Evolutionary conservation across 306 rosid species (phyloP).

Genomic region (Hylodesmum podocarpum): DNA sequence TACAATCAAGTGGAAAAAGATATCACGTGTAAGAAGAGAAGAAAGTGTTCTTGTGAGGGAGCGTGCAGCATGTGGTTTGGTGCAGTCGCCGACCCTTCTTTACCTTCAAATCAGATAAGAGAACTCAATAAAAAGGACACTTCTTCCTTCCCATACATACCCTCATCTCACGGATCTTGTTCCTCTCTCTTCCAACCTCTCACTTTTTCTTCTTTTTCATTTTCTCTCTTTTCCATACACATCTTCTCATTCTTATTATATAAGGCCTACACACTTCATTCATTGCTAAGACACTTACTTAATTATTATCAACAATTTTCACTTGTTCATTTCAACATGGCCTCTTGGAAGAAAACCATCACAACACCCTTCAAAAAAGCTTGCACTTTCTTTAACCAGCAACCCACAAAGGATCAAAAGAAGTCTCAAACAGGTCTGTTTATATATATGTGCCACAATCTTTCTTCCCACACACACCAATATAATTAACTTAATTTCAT

Average conservation of each 20-base stretch:
- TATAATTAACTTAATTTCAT: too few relatives aligned
- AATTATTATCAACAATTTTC: too few relatives aligned
- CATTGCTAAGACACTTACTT: background rate
- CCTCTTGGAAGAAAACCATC: conserved; percentile 96
- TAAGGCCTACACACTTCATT: conserved; percentile 8
- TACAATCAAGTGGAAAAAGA: conserved; percentile 23
- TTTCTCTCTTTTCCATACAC: background rate
- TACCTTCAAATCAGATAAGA: conserved; percentile 33
- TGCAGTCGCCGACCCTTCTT: conserved; percentile 53
- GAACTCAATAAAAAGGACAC: conserved; percentile 41
- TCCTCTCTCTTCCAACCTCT: conserved; percentile 27
- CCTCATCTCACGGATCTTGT: conserved; percentile 95
- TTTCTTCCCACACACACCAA: too few relatives aligned
- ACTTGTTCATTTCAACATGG: too few relatives aligned
- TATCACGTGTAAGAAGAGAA: conserved; percentile 37
- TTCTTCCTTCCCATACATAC: conserved; percentile 44
- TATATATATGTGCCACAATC: too few relatives aligned
- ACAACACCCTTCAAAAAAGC: conserved; percentile 85
- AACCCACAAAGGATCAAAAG: conserved; percentile 60
- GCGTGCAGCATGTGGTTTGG: conserved; percentile 82
- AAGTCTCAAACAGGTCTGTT: conserved; percentile 67
- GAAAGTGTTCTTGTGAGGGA: conserved; percentile 38
- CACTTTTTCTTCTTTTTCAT: background rate
- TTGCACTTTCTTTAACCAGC: conserved; percentile 73
- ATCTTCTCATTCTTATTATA: background rate